Evolutionary conservation across 805 yeast species (phyloP), one percentile per base, ranked within the genome.

Genomic region (Candida arabinofermentans): DNA sequence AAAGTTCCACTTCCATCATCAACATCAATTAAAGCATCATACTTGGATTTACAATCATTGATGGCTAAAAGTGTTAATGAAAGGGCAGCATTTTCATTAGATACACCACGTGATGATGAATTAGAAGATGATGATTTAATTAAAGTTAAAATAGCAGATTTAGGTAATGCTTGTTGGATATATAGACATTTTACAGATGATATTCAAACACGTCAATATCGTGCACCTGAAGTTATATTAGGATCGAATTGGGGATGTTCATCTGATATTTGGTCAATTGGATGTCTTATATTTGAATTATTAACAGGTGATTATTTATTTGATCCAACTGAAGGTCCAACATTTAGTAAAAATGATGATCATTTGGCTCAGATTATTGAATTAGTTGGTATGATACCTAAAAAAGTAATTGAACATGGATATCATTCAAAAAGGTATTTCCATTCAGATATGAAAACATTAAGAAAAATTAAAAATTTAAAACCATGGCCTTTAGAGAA

Each of bases 301-400:
- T 64, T 91, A 34, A 91, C 99, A 0, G 98, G 98, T 3, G 98
- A 91, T 63, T 90, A 90, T 56, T 64, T 93, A 37, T 93, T 91
- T 62, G 97, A 91, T 61, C 99, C 99, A 5, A 77, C 80, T 39
- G 78, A 78, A 47, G 89, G 90, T 1, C 77, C 75, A 41, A 70
- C 84, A 4, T 91, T 87, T 64, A 61, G 81, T 37, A 90, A 90
- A 57, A 96, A 90, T 62, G 97, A 91, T 58, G 99, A 93, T 61
- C 99, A 93, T 62, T 73, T 93, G 53, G 98, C 98, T 0, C 98
- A 93, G 62, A 87, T 93, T 12, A 81, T 93, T 27, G 98, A 91
- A 49, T 50, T 65, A 16, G 55, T 64, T 18, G 68, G 69, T 2
- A 50, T 60, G 7, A 56, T 65, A 9, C 67, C 62, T 72, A 78